Evolutionary conservation across 306 rosid species (phyloP).

Genomic region (Heteromeles arbutifolia): DNA sequence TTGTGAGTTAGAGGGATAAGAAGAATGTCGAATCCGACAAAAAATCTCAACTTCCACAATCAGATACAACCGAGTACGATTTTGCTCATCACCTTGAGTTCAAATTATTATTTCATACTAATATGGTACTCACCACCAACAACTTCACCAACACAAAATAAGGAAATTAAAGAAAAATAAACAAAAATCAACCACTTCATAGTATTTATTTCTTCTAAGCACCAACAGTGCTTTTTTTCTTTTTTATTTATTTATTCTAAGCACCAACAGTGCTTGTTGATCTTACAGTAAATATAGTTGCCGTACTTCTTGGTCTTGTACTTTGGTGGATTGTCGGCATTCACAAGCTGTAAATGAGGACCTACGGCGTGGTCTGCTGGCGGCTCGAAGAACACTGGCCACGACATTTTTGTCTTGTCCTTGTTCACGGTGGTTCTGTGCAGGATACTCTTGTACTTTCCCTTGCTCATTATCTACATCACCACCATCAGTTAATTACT

Average conservation of each 20-base stretch:
- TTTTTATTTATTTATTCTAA: too few species aligned
- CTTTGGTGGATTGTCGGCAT: slow-evolving; percentile 50
- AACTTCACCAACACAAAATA: not conserved
- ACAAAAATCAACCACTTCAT: too few species aligned
- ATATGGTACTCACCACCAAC: too few species aligned
- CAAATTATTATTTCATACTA: too few species aligned
- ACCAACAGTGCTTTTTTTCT: too few species aligned
- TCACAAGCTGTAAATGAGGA: slow-evolving; percentile 42
- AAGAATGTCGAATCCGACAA: too few species aligned
- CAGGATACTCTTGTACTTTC: slow-evolving; percentile 48
- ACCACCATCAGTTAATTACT: not conserved
- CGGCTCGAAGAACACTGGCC: slow-evolving; percentile 79
- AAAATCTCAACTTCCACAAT: too few species aligned
- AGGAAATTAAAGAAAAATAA: not conserved
- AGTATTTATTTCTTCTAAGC: too few species aligned
- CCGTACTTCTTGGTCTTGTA: slow-evolving; percentile 52
- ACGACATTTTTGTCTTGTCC: slow-evolving; percentile 52
- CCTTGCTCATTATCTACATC: slow-evolving; percentile 64
- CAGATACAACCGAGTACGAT: too few species aligned
- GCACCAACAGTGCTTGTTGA: slow-evolving; percentile 25
- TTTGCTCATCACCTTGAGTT: too few species aligned
- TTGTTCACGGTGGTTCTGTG: slow-evolving; percentile 65
- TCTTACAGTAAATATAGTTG: slow-evolving; percentile 54
- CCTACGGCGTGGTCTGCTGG: slow-evolving; percentile 40
- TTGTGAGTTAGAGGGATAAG: too few species aligned